These are phyloP conservation scores for Lyophyllum semitale DNA, from an alignment of 768 basidiomycete genomes.

Conservation along the genomic window DNA sequence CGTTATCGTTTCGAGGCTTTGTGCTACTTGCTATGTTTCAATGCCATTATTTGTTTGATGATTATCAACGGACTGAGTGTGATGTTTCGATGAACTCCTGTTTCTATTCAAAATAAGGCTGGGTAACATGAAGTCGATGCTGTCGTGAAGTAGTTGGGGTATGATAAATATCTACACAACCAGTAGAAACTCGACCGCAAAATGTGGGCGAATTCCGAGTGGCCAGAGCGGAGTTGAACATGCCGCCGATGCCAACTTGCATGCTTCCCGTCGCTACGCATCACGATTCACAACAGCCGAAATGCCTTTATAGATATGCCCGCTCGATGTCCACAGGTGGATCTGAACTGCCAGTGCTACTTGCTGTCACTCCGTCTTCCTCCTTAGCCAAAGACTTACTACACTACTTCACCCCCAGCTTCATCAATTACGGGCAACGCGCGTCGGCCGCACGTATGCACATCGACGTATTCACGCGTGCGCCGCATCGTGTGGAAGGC, in stretches of 20 bases:
- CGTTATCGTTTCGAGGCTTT: too few species aligned
- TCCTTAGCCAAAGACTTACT: constrained; percentile 65
- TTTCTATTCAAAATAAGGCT: too few species aligned
- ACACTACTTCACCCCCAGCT: constrained; percentile 58
- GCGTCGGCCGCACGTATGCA: constrained; percentile 58
- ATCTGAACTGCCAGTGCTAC: neutral
- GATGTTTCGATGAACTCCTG: too few species aligned
- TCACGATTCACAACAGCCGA: constrained; percentile 16
- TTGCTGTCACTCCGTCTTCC: constrained; percentile 5
- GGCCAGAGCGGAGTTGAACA: too few species aligned
- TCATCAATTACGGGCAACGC: constrained; percentile 68
- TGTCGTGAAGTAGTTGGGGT: too few species aligned
- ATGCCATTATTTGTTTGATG: too few species aligned
- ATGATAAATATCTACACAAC: too few species aligned
- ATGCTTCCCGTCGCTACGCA: constrained; percentile 13
- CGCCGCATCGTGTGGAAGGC: constrained; percentile 78
- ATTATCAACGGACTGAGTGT: too few species aligned
- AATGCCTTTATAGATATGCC: constrained; percentile 18
- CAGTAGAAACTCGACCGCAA: neutral
- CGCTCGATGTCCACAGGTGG: constrained; percentile 14
- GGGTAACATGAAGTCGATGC: too few species aligned
- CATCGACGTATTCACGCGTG: constrained; percentile 73
- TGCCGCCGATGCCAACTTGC: too few species aligned
- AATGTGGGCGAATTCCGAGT: neutral
- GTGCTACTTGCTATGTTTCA: too few species aligned